Percentiles rank a stretch among this genome's conserved stretches.
Conservation (phyloP, 164 flowering plant genomes). For the Tinospora cordifolia region DNA sequence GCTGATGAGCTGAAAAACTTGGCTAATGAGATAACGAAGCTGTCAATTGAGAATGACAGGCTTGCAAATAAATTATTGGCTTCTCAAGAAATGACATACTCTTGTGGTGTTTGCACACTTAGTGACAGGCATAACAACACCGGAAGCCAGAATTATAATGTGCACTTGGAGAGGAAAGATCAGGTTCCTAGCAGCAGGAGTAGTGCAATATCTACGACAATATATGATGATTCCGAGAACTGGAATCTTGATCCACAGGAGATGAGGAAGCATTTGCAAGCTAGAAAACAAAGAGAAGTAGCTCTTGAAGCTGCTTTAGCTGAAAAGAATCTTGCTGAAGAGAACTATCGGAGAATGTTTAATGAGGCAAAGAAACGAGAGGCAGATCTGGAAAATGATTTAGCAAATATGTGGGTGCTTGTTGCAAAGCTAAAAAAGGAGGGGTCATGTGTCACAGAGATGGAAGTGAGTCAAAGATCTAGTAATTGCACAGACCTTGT, state of each 20-base stretch:
- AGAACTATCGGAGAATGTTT: constrained; percentile 54
- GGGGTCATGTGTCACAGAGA: constrained; percentile 30
- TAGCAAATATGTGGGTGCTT: constrained; percentile 98
- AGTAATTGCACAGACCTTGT: constrained; percentile 22
- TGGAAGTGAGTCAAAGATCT: constrained; percentile 29
- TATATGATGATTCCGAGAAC: constrained; percentile 52
- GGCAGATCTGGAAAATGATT: constrained; percentile 84
- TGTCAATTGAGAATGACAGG: constrained; percentile 76
- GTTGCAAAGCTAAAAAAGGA: constrained; percentile 93
- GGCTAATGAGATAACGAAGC: constrained; percentile 89
- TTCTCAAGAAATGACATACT: constrained; percentile 52
- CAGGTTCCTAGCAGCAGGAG: constrained; percentile 37
- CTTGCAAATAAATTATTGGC: constrained; percentile 67
- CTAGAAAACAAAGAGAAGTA: constrained; percentile 77
- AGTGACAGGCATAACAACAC: constrained; percentile 38
- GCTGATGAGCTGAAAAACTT: constrained; percentile 90
- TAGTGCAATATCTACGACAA: constrained; percentile 37
- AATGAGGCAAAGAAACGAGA: constrained; percentile 83
- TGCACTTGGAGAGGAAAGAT: constrained; percentile 47
- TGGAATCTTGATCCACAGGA: constrained; percentile 74
- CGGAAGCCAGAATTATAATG: constrained; percentile 35
- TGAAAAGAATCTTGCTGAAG: constrained; percentile 69
- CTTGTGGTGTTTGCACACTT: constrained; percentile 36
- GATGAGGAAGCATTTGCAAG: constrained; percentile 69
- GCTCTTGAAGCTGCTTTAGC: constrained; percentile 84